Base-by-base conservation (phyloP, 129 eudicot genomes). In the Deinandra increscens region DNA sequence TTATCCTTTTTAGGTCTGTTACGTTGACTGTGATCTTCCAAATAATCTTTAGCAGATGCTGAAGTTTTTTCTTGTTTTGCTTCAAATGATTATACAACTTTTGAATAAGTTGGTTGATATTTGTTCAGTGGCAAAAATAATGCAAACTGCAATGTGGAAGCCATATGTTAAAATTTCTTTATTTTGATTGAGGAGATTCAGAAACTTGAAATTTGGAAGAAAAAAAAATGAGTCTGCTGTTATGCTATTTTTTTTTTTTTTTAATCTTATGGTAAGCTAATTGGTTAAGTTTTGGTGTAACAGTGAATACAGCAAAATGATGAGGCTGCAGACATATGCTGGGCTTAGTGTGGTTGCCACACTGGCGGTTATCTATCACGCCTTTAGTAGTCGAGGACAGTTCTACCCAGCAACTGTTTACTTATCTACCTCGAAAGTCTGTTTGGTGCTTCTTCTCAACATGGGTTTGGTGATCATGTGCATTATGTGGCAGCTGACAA, bases 391-490 rank as follows among this genome's bases (percentile, higher is more conserved):
- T 61, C 82, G 97, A 80, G 90, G 80, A 60, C 99, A 94, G 66
- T 94, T 89, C 62, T 94, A 94, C 71, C 99, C 99, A 3, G 96
- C 99, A 59, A 87, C 87, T 83, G 97, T 94, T 74, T 79, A 89
- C 69, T 77, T 94, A 64, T 89, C 99, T 1, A 94, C 99, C 64
- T 89, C 96, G 8, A 94, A 94, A 86, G 91, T 94, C 78, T 85
- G 97, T 78, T 71, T 87, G 80, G 97, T 94, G 80, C 83, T 87
- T 56, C 91, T 94, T 48, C 89, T 94, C 66, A 94, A 94, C 82
- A 94, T 94, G 97, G 99, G 99, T 49, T 79, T 94, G 69, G 99
- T 90, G 7, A 66, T 94, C 43, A 87, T 94, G 99, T 94, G 99
- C 85, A 79, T 80, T 58, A 60, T 87, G 88, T 94, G 99, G 99